Percentiles rank a stretch among this genome's conserved stretches.
Evolutionary conservation across 768 basidiomycete species (phyloP).

Genomic region (Leccinum variicolor): DNA sequence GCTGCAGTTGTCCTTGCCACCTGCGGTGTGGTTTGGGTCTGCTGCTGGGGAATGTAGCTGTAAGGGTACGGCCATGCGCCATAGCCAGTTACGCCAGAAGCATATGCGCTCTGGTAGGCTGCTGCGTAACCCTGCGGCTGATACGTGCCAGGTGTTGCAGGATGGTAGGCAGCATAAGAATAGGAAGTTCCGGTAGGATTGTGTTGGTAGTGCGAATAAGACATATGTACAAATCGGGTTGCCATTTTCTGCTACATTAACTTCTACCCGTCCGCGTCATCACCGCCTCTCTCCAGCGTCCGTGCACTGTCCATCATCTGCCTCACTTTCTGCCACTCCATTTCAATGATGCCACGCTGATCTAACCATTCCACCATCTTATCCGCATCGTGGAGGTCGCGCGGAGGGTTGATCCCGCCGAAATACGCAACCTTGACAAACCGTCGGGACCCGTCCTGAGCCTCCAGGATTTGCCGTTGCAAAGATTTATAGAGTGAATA

Average conservation of each 20-base stretch:
- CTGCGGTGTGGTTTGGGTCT: slow-evolving; percentile 22
- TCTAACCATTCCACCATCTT: slow-evolving; percentile 82
- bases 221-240: slow-evolving; percentile 16
- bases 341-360: slow-evolving; percentile 58
- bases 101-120: slow-evolving; percentile 44
- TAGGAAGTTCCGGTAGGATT: slow-evolving; percentile 52
- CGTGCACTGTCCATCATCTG: slow-evolving; percentile 73
- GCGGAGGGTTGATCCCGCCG: slow-evolving; percentile 55
- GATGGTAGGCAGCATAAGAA: slow-evolving; percentile 61
- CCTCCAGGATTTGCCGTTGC: slow-evolving; percentile 52
- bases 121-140: slow-evolving; percentile 49
- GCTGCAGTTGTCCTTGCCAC: slow-evolving; percentile 26
- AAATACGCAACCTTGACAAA: slow-evolving; percentile 61
- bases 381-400: slow-evolving; percentile 70
- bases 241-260: neutral
- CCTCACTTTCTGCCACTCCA: slow-evolving; percentile 69
- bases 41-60: slow-evolving; percentile 49
- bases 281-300: slow-evolving; percentile 53
- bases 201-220: slow-evolving; percentile 36
- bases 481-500: slow-evolving; percentile 62
- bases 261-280: no score
- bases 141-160: slow-evolving; percentile 44
- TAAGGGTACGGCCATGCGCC: slow-evolving; percentile 70
- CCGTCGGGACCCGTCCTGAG: slow-evolving; percentile 39
- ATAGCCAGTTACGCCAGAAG: slow-evolving; percentile 66